Conservation (phyloP, 2,329 filamentous ascomycete species). For the Cladosporium sp. region DNA sequence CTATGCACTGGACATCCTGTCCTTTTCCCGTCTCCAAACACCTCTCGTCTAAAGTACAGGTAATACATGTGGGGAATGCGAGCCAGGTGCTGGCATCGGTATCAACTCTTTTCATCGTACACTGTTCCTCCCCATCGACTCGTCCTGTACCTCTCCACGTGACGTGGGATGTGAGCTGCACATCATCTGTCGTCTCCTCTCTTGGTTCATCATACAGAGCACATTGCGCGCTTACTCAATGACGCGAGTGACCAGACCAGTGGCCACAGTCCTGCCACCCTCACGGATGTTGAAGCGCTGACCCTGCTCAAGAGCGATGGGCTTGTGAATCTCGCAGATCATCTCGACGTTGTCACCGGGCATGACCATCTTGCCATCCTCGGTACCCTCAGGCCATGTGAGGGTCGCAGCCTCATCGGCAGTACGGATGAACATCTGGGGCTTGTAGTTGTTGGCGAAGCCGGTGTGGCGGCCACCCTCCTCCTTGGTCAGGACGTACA, state of each 20-base stretch:
- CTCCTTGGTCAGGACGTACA: constrained; percentile 96
- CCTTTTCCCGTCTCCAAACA: not conserved
- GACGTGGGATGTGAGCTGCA: not conserved
- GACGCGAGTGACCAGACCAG: constrained; percentile 35
- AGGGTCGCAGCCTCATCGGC: constrained; percentile 71
- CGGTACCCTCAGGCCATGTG: constrained; percentile 75
- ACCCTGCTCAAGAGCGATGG: constrained; percentile 80
- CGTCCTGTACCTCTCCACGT: not conserved
- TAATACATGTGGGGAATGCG: constrained; percentile 6
- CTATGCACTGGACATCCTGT: constrained; percentile 8
- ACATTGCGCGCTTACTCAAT: constrained; percentile 25
- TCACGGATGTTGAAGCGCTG: constrained; percentile 98
- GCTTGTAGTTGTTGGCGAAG: constrained; percentile 93
- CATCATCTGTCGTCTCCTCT: not conserved
- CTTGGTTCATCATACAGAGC: no score
- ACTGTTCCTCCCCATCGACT: not conserved
- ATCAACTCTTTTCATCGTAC: constrained; percentile 8
- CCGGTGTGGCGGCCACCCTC: constrained; percentile 96
- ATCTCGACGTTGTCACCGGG: constrained; percentile 99
- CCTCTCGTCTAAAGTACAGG: constrained; percentile 3
- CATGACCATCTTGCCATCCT: constrained; percentile 75
- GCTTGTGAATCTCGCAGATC: constrained; percentile 77
- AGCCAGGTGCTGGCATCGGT: constrained; percentile 6
- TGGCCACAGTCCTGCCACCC: constrained; percentile 62
- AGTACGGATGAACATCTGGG: constrained; percentile 92